These are phyloP conservation scores for Colletotrichum sp. DNA, from an alignment of 2,329 filamentous ascomycete genomes.

Conservation along the genomic window DNA sequence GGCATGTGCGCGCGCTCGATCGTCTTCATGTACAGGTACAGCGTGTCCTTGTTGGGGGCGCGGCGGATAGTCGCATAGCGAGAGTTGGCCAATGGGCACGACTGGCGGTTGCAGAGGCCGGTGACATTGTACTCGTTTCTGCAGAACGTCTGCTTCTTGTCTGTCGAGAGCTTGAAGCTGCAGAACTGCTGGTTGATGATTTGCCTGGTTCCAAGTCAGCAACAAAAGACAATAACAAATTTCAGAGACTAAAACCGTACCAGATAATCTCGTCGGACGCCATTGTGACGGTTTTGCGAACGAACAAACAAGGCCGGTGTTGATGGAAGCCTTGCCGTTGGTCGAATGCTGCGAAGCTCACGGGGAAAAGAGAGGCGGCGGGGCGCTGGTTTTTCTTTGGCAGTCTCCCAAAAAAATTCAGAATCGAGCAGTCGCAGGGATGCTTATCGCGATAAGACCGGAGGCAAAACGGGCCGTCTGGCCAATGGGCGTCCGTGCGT, in stretches of 20 bases:
- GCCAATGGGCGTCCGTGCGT: conserved; percentile 7
- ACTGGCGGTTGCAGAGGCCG: conserved; percentile 84
- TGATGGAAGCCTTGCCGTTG: neutral
- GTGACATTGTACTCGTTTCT: conserved; percentile 92
- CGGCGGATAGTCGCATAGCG: conserved; percentile 91
- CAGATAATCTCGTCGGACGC: conserved; percentile 96
- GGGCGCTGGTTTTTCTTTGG: conserved; percentile 19
- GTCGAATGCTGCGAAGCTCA: conserved; percentile 11
- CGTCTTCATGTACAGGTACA: conserved; percentile 98
- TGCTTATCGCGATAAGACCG: conserved; percentile 20
- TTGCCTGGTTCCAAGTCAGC: conserved; percentile 51
- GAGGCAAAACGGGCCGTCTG: neutral
- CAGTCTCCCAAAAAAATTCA: conserved; percentile 15
- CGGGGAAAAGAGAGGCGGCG: conserved; percentile 17
- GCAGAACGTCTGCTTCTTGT: conserved; percentile 91
- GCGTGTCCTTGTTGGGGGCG: conserved; percentile 77
- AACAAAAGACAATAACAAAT: neutral
- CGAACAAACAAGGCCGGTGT: neutral
- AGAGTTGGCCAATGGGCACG: conserved; percentile 88
- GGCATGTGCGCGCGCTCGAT: conserved; percentile 88
- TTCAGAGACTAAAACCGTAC: neutral
- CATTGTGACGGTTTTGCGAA: conserved; percentile 55
- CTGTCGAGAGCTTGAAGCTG: conserved; percentile 89
- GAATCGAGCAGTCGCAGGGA: conserved; percentile 6
- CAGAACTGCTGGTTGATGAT: conserved; percentile 97